Base-by-base conservation (phyloP, 2,329 filamentous ascomycete species). In the Sporothrix phasma region DNA sequence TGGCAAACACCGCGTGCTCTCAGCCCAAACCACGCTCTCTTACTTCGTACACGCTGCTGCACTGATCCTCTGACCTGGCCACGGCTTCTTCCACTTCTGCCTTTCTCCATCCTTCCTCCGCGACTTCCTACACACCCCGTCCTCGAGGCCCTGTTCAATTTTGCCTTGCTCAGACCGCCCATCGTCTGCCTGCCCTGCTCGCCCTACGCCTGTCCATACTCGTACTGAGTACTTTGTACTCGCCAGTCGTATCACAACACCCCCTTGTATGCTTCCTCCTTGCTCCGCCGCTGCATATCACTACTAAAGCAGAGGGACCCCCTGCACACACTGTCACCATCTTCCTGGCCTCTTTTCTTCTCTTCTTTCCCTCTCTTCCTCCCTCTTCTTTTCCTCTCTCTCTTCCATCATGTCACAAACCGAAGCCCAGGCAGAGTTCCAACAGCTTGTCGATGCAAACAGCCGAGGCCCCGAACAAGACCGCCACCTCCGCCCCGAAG, bases 351-450 rank as follows among this genome's bases (percentile, higher is more conserved):
- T 37, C 34, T 29, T 46, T 62, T 53, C 31, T 22, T 41, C 41
- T 10, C 41, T 59, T 29, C 15, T 59, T 8, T 31, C 45, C 39
- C 31, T 46, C 11, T 66, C 68, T 67, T 31, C 22, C 34, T 31
- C 39, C 24, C 22, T 72, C 56, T 60, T 64, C 45, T 67, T 51
- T 47, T 54, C 61, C 29, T 63, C 64, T 64, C 67, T 69, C 56
- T 65, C 64, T 63, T 66, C 69, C 78, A 79, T 62, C 73, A 85
- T 85, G 82, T 76, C 81, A 68, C 78, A 64, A 29, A 67, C 65
- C 26, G 83, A 65, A 60, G 85, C 85, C 61, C 83, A 87, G 74
- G 84, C 87, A 77, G 85, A 89, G 75, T 88, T 87, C 74, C 82
- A 87, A 73, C 75, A 77, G 68, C 80, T 88, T 65, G 75, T 89